These are phyloP conservation scores for Tulasnella sp. DNA, from an alignment of 768 basidiomycete species.

Conservation along the genomic window DNA sequence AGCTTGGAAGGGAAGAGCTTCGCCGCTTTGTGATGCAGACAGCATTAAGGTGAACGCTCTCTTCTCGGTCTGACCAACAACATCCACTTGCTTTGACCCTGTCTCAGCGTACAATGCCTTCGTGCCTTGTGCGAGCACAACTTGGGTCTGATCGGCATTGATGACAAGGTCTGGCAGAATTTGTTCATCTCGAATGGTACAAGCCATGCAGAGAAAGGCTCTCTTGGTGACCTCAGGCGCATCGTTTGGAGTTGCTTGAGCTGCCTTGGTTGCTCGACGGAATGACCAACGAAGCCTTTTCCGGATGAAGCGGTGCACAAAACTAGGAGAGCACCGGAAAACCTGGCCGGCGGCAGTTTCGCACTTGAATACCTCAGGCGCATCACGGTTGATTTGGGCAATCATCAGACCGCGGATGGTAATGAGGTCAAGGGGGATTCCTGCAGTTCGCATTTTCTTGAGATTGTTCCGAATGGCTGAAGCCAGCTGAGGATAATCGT, in stretches of 20 bases:
- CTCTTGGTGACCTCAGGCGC: not conserved
- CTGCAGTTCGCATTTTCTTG: slow-evolving; percentile 29
- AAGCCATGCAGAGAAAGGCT: not conserved
- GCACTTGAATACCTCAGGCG: slow-evolving; percentile 35
- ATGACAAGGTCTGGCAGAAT: slow-evolving; percentile 25
- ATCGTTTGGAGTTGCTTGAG: not conserved
- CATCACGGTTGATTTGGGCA: slow-evolving; percentile 31
- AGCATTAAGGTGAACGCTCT: slow-evolving; percentile 42
- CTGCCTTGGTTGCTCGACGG: not conserved
- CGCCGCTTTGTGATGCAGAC: slow-evolving; percentile 36
- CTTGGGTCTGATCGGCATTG: slow-evolving; percentile 42
- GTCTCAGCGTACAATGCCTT: slow-evolving; percentile 35
- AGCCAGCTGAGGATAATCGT: not conserved
- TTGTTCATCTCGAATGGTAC: not conserved
- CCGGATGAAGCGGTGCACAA: slow-evolving; percentile 31
- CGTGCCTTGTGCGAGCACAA: slow-evolving; percentile 32
- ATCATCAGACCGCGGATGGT: slow-evolving; percentile 37
- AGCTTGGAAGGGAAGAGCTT: slow-evolving; percentile 40
- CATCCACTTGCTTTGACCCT: slow-evolving; percentile 39
- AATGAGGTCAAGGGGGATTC: slow-evolving; percentile 32
- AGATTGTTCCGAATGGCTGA: not conserved
- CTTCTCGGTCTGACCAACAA: slow-evolving; percentile 42
- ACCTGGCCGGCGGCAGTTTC: slow-evolving; percentile 32
- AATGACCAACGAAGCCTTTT: slow-evolving; percentile 24
- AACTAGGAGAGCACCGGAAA: slow-evolving; percentile 37